Evolutionary conservation across 163 green algal genomes (phyloP), one percentile per base, ranked within the genome.

Genomic region (Coccomyxa subellipsoidea): DNA sequence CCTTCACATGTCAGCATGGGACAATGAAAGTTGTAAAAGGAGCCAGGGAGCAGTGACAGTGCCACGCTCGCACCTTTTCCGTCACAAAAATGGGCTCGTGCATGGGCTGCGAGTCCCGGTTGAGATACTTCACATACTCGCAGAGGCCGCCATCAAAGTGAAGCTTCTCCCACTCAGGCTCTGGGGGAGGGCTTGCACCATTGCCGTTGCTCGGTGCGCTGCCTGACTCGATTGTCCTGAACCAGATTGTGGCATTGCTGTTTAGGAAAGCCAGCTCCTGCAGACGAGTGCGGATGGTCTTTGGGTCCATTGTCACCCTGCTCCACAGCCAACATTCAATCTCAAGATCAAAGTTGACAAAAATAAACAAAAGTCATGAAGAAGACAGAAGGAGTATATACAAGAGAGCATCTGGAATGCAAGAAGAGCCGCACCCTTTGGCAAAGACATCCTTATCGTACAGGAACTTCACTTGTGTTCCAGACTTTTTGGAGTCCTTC

Each of bases 181-280:
- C 76, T 53, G 31, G 10, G 29, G 29, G 25, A 3, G 37, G 23
- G 36, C 72, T 31, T 25, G 9, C n/a, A 18, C 72, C 72, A 78
- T 78, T 73, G 66, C 66, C 32, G 66, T 23, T 73, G 8, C 1
- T 1, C 3, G 21, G 47, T 6, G 47, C 23, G 47, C 66, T 73
- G 7, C 66, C 32, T n/a, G 7, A 18, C 10, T 34, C 29, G 4
- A 32, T 18, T 35, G 66, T 8, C 27, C n/a, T 73, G 66, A 36
- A 73, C 66, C 66, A 82, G 27, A 97, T 92, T 34, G 87, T 93
- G 36, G 90, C 94, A 23, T 54, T 72, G 80, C 79, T 86, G 91
- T 99, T 98, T 10, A 99, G 91, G 88, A 99, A 99, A 9, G 96
- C 95, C 29, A 99, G 88, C 89, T 99, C 97, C 2, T 95, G 89